phyloP scores from a whole-genome alignment of 2,329 filamentous ascomycete species.

The Celoporthe dispersa region DNA sequence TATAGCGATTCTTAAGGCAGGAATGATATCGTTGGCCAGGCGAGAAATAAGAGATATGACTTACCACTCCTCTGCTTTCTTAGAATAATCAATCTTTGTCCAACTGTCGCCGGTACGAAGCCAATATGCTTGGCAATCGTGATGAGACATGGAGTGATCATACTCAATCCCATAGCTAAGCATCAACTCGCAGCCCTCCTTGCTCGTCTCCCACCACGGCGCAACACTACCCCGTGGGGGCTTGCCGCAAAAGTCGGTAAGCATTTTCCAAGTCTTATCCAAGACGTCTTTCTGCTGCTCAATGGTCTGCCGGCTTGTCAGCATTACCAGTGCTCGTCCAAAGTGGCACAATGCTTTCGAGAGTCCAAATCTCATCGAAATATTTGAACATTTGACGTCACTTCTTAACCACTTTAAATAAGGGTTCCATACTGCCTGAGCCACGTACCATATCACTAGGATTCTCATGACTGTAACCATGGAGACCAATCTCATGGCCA shows the following conservation, averaged over 20 bases:
- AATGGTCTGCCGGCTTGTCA: constrained; percentile 56
- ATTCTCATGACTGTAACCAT: constrained; percentile 42
- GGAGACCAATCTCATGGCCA: constrained; percentile 52
- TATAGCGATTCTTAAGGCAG: neutral
- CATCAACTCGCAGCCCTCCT: constrained; percentile 68
- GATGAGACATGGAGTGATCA: constrained; percentile 69
- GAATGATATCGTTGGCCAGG: too few relatives aligned
- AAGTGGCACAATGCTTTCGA: neutral
- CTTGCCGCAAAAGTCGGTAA: constrained; percentile 74
- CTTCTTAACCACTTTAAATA: neutral
- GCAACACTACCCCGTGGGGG: constrained; percentile 73
- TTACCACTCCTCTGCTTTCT: constrained; percentile 62
- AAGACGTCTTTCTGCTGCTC: constrained; percentile 78
- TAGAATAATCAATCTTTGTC: constrained; percentile 70
- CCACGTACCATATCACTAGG: constrained; percentile 51
- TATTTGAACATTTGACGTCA: too few relatives aligned
- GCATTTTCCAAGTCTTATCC: constrained; percentile 72
- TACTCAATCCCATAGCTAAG: constrained; percentile 72
- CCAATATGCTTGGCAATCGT: constrained; percentile 69
- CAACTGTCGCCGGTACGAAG: constrained; percentile 66
- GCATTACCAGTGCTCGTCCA: neutral
- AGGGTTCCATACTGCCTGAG: neutral
- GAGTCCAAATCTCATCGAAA: too few relatives aligned
- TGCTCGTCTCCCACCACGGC: constrained; percentile 74
- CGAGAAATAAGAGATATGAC: neutral